phyloP scores from a whole-genome alignment of 805 yeast species.

The Yamadazyma endophytica region DNA sequence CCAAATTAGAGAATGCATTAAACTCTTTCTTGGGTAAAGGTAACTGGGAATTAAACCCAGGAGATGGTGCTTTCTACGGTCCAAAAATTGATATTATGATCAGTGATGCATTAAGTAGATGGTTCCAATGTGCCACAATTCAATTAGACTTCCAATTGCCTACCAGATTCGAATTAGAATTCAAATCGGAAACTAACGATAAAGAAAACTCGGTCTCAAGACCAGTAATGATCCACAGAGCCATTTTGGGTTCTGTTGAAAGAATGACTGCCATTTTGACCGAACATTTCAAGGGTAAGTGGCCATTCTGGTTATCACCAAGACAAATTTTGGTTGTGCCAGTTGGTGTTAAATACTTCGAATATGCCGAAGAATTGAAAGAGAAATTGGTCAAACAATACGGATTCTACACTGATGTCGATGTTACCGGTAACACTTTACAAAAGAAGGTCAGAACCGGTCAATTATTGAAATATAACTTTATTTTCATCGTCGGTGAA shows the following conservation, averaged over 20 bases:
- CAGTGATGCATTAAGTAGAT: conserved; percentile 89
- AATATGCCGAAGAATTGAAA: conserved; percentile 81
- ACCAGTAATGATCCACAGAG: conserved; percentile 99
- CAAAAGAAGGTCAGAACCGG: conserved; percentile 98
- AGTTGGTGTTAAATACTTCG: conserved; percentile 90
- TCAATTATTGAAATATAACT: conserved; percentile 90
- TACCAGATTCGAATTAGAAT: conserved; percentile 85
- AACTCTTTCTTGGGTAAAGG: conserved; percentile 74
- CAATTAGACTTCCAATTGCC: conserved; percentile 99
- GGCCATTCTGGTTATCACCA: conserved; percentile 99
- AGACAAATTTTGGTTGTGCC: conserved; percentile 96
- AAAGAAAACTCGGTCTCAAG: conserved; percentile 57
- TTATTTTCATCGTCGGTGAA: conserved; percentile 95
- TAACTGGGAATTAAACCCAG: conserved; percentile 90
- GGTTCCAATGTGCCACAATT: conserved; percentile 99
- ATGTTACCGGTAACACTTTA: conserved; percentile 89
- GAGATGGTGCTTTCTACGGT: conserved; percentile 96
- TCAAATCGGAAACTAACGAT: conserved; percentile 60
- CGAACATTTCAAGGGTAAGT: conserved; percentile 97
- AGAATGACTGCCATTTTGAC: conserved; percentile 98
- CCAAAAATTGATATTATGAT: conserved; percentile 96
- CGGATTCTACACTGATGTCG: conserved; percentile 91
- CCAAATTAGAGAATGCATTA: conserved; percentile 75
- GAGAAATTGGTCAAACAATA: conserved; percentile 57
- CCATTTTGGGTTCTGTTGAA: conserved; percentile 96